Evolutionary conservation across 352 stramenopile genomes (phyloP), one percentile per base, ranked within the genome.

Genomic region (Globisporangium carolinianum): DNA sequence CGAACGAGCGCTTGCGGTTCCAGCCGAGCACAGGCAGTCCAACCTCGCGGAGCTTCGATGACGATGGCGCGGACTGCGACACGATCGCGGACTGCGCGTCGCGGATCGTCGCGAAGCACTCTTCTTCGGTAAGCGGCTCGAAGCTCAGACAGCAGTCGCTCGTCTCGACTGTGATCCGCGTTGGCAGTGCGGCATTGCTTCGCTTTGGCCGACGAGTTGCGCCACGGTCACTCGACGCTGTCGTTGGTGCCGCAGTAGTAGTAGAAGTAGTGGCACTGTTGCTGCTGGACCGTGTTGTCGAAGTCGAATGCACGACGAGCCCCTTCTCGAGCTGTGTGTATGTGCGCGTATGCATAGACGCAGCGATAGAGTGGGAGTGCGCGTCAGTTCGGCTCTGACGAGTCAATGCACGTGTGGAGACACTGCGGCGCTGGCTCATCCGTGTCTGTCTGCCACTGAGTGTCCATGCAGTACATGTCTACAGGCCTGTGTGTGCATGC

Each of bases 1-100:
- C 55, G 51, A 61, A 73, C 45, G 65, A 72, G 45, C 68, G 66
- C 53, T 67, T 72, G 52, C 69, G 69, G 38, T 62, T 69, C 69
- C 69, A 76, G 55, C 66, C 69, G 55, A 76, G 66, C 49, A 76
- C 56, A 0, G 58, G 39, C 0, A 49, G 45, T 0, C 63, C 69
- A 6, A 69, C 50, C 15, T 64, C 57, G 3, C 41, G 47, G 50
- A 76, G 73, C 12, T 35, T 60, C 0, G 41, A 4, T 12, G 42
- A 5, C 1, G 18, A 32, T 32, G 24, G 50, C 10, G 54, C 42
- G 8, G 46, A 47, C 46, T 66, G 68, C 11, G 68, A 76, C 15
- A 53, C 53, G 11, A 71, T 60, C 5, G 67, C 51, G 4, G 14
- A 47, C 18, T 69, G 55, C 17, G 61, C 45, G 0, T 2, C n/a